Base-by-base conservation (phyloP, 2,329 filamentous ascomycete genomes). In the Fusarium camptoceras region DNA sequence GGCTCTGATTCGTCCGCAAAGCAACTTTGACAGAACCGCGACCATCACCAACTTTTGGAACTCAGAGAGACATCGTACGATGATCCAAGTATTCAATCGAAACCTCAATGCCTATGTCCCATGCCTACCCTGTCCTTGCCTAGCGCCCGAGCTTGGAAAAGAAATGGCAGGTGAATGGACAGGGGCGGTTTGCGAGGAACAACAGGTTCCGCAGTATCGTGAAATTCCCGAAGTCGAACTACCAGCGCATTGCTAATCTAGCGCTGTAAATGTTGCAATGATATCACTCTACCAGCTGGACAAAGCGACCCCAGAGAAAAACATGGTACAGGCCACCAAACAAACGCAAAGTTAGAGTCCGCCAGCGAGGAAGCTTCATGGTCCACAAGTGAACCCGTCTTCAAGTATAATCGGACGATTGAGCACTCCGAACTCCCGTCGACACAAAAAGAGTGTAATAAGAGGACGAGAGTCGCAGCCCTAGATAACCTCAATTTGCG, bases 1-100 rank as follows among this genome's bases (percentile, higher is more conserved):
- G 39, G 30, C n/a, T 55, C 46, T 65, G 68, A 68, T 68, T 71
- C 48, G 68, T 28, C 60, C 44, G 59, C 44, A 65, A 68, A 42
- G 12, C 42, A 28, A 60, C 22, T 56, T 50, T 30, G 41, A 68
- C 22, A 47, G 31, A 22, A 41, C 11, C 25, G 24, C 27, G 43
- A 69, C 47, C 34, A 44, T 64, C 46, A 55, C 59, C 51, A 53
- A 12, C 28, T 68, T 48, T 59, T 34, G 43, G 55, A 48, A 39
- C 18, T 18, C 31, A 27, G 16, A 28, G 16, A 46, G 31, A 31
- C 44, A 69, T 66, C 66, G 55, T 66, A 66, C 44, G 59, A 69
- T 59, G 34, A 30, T 14, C 50, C 47, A 51, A 37, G 30, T 24
- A 41, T 39, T 58, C 55, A 49, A 24, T 43, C 12, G 34, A 16